Base-by-base conservation (phyloP, 1,284 basidiomycete genomes). In the Ganoderma resinaceum region DNA sequence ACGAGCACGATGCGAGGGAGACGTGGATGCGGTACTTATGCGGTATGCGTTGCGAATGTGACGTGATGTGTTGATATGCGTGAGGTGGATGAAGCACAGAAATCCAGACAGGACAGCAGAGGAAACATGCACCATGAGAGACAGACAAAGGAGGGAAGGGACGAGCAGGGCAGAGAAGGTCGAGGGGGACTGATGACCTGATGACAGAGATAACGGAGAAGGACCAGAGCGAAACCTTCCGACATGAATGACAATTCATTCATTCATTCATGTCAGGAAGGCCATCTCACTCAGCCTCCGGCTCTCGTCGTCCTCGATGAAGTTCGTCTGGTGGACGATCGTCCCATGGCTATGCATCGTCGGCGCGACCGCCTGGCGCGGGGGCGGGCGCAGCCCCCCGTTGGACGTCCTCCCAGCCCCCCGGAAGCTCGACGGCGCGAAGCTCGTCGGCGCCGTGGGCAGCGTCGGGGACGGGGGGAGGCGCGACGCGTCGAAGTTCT, bases 241-340 rank as follows among this genome's bases (percentile, higher is more conserved):
- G 42, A n/a, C 42, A 43, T 43, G 42, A 20, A 7, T 8, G 42
- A 8, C 20, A 8, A 20, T 20, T 40, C 38, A 40, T 40, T n/a
- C n/a, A n/a, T n/a, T n/a, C n/a, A 11, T 49, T 84, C 83, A 70
- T 23, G 62, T 68, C 74, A 92, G 79, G 76, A 92, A 92, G 67
- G 90, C 90, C 75, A 91, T 78, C 81, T 92, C 91, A 66, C 87
- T 87, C 81, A 92, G 80, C 76, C 89, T 80, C 76, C 90, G 80
- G 72, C 82, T 86, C 81, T 92, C 91, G 29, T 87, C 89, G 73
- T 92, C 89, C 76, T 87, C 80, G 61, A 92, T 91, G 52, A 79
- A 79, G 62, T 76, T 82, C 65, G 85, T 80, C 78, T 88, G 83
- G 43, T 82, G 66, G 70, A 87, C 66, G 61, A 92, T 89, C 65